Percentiles rank a stretch among this genome's conserved stretches.
Evolutionary conservation across 345 rosid species (phyloP).

Genomic region (Excoecaria agallocha): DNA sequence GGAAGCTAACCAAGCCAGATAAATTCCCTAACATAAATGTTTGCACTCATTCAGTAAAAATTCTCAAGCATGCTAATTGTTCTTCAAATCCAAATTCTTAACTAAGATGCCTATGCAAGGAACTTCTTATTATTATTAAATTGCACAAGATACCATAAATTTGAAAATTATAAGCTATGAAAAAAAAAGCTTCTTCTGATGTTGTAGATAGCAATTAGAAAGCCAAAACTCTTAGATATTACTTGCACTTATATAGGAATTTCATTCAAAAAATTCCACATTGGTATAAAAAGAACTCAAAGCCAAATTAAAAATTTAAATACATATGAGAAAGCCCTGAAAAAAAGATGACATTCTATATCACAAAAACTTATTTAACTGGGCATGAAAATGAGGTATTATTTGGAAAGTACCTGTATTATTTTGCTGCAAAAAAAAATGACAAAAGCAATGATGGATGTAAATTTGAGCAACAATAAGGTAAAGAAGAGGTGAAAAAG

Average conservation of each 20-base stretch:
- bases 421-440: constrained; percentile 6
- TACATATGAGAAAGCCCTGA: too few species aligned
- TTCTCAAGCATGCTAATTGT: background rate
- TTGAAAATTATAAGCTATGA: background rate
- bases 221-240: background rate
- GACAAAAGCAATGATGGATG: too few species aligned
- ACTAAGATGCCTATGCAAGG: background rate
- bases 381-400: background rate
- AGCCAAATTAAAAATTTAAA: background rate
- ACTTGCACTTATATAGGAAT: background rate
- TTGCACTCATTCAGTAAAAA: background rate
- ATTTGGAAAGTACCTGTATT: background rate
- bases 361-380: background rate
- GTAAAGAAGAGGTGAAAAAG: too few species aligned
- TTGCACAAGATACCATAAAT: background rate
- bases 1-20: background rate
- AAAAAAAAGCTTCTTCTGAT: background rate
- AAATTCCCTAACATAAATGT: background rate
- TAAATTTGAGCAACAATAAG: too few species aligned
- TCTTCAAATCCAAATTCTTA: background rate
- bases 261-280: background rate
- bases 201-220: background rate
- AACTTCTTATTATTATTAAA: background rate
- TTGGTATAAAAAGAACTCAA: background rate
- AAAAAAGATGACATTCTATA: background rate